These are phyloP conservation scores for Globisporangium cystogenes DNA, from an alignment of 352 stramenopile species.

Conservation along the genomic window DNA sequence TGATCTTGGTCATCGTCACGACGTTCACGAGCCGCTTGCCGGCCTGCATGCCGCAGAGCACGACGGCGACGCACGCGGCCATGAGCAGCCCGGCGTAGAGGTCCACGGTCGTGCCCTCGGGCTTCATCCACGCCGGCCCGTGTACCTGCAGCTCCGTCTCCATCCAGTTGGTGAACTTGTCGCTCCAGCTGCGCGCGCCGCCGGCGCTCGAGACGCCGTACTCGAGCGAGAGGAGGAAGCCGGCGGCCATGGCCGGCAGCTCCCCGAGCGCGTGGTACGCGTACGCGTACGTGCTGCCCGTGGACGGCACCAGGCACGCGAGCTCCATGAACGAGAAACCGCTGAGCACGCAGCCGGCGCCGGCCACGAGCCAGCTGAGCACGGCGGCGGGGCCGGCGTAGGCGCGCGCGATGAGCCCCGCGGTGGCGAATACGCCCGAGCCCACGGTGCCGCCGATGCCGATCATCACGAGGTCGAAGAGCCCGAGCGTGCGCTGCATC, in stretches of 20 bases:
- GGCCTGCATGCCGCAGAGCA: constrained; percentile 83
- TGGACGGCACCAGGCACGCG: constrained; percentile 78
- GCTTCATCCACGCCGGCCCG: constrained; percentile 63
- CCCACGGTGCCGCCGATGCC: constrained; percentile 93
- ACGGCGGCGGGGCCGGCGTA: constrained; percentile 75
- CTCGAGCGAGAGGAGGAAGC: constrained; percentile 89
- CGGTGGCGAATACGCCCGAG: constrained; percentile 89
- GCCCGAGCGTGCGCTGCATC: constrained; percentile 59
- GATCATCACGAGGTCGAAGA: constrained; percentile 92
- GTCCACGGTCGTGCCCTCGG: constrained; percentile 47
- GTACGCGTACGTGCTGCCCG: constrained; percentile 93
- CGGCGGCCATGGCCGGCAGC: constrained; percentile 87
- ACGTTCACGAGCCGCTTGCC: constrained; percentile 88
- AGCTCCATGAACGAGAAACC: constrained; percentile 92
- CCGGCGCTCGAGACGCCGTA: constrained; percentile 90
- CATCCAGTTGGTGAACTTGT: constrained; percentile 90
- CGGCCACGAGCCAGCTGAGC: constrained; percentile 83
- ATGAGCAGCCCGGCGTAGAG: constrained; percentile 82
- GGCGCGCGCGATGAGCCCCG: constrained; percentile 54
- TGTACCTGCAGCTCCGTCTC: constrained; percentile 38
- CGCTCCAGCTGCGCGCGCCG: constrained; percentile 90
- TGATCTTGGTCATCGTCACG: constrained; percentile 89
- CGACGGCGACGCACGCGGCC: constrained; percentile 45
- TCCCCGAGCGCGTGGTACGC: constrained; percentile 92
- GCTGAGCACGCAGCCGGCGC: constrained; percentile 69